Evolutionary conservation across 1,139 yeast genomes (phyloP), one percentile per base, ranked within the genome.

Genomic region (Kodamaea plutei): DNA sequence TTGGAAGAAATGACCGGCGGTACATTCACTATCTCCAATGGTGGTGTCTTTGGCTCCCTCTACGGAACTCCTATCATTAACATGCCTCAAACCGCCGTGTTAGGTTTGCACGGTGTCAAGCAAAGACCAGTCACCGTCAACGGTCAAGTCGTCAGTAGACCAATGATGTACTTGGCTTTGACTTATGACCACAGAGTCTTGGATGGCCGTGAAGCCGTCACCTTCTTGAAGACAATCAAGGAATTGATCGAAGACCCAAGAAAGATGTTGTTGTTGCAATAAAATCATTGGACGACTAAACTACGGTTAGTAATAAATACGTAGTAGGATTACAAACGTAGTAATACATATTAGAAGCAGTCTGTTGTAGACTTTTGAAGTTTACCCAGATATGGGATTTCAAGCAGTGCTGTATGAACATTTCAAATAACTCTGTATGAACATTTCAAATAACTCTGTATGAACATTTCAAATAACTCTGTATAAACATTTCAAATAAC

Each of bases 1-100:
- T 70, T 91, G 48, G 99, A 91, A 72, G 99, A 91, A 64, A 91
- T 93, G 98, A 79, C 96, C 40, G 98, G 99, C 61, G 99, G 99
- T 63, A 89, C 97, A 40, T 89, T 91, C 73, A 91, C 99, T 55
- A 91, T 91, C 54, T 91, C 98, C 38, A 91, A 91, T 69, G 99
- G 99, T 61, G 99, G 99, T 63, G 96, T 91, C 39, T 91, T 91
- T 53, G 99, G 99, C 43, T 91, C 98, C 20, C 73, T 91, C 48
- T 87, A 84, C 64, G 98, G 98, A 61, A 91, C 99, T 34, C 99
- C 99, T 56, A 91, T 91, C 65, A 91, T 91, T 62, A 91, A 91
- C 76, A 70, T 85, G 78, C 98, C 98, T 35, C 99, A 91, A 72
- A 85, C 96, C 37, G 97, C 97, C 28, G 98, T 91, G 26, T 76